Base-by-base conservation (phyloP, 208 protist species). In the Leishmania braziliensis region DNA sequence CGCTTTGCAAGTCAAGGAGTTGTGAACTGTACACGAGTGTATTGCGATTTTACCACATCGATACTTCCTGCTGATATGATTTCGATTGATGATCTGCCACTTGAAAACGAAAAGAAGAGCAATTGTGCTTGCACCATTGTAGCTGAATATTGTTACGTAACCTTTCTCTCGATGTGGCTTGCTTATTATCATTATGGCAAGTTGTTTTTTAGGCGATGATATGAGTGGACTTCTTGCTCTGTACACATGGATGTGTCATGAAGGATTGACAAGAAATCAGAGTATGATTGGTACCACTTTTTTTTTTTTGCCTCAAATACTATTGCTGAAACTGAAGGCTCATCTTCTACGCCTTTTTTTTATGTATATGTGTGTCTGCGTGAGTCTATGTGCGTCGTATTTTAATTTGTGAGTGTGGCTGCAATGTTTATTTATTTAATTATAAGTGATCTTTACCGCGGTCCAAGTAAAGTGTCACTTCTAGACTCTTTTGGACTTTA, bases 351-450 rank as follows among this genome's bases (percentile, higher is more conserved):
- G 20, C 50, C 36, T 77, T 75, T 79, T 43, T 20, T 50, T 54
- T 54, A 36, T 6, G 66, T 71, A n/a, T 71, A 6, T 50, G 66
- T 12, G 12, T 63, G 54, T n/a, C 60, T 65, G 60, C 6, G 20
- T 33, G 60, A 58, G 54, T 58, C 29, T 29, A n/a, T 65, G 60
- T 33, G 60, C 29, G 63, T 43, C 3, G 2, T 29, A 26, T 33
- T 14, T 63, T 26, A 63, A 63, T 26, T 39, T 3, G 8, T 29
- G 69, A 51, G 26, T 73, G 12, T 33, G 20, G 48, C 50, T 63
- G 16, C 14, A 70, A 43, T 33, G 46, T 70, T 84, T 80, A 85
- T 78, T 81, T 84, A 82, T 80, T 71, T 39, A 70, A 74, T 5
- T n/a, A 46, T 46, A 75, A 18, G 0, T 66, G 51, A 78, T 50